Conservation (phyloP, 2,329 filamentous ascomycete genomes). For the Botrytis cinerea region DNA sequence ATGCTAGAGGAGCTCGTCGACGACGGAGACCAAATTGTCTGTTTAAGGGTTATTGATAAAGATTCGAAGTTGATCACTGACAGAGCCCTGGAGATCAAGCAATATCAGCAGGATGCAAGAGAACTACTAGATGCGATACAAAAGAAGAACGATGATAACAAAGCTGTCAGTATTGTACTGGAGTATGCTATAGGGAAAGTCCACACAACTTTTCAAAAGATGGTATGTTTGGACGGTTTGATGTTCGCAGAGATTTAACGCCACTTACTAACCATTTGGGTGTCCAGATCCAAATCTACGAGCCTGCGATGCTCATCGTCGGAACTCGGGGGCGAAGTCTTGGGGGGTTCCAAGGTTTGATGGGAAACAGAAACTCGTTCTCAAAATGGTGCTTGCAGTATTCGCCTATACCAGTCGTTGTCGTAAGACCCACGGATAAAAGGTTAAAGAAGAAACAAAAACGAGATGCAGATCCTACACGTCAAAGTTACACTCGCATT, state of each 20-base stretch:
- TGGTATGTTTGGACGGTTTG: slow-evolving; percentile 53
- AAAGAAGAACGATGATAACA: slow-evolving; percentile 68
- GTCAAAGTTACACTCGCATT: slow-evolving; percentile 66
- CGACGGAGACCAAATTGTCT: slow-evolving; percentile 75
- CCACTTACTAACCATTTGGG: slow-evolving; percentile 27
- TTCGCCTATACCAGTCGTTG: slow-evolving; percentile 72
- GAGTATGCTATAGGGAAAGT: slow-evolving; percentile 73
- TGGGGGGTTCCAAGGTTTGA: slow-evolving; percentile 68
- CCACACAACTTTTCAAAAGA: slow-evolving; percentile 70
- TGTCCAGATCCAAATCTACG: slow-evolving; percentile 67
- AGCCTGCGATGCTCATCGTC: slow-evolving; percentile 71
- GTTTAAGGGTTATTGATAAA: slow-evolving; percentile 70
- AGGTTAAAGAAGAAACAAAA: slow-evolving; percentile 72
- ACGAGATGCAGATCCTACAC: slow-evolving; percentile 61
- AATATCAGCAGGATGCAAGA: slow-evolving; percentile 65
- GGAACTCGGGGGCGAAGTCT: slow-evolving; percentile 69
- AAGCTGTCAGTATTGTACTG: slow-evolving; percentile 70
- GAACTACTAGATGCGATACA: slow-evolving; percentile 66
- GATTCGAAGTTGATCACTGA: slow-evolving; percentile 66
- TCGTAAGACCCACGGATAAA: slow-evolving; percentile 69
- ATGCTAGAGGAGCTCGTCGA: slow-evolving; percentile 75
- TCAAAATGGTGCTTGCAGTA: slow-evolving; percentile 76
- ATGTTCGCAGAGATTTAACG: neutral
- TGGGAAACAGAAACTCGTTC: slow-evolving; percentile 62
- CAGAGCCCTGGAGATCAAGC: slow-evolving; percentile 57